Conservation (phyloP, 495 filamentous ascomycete species). For the Pseudevernia furfuracea region DNA sequence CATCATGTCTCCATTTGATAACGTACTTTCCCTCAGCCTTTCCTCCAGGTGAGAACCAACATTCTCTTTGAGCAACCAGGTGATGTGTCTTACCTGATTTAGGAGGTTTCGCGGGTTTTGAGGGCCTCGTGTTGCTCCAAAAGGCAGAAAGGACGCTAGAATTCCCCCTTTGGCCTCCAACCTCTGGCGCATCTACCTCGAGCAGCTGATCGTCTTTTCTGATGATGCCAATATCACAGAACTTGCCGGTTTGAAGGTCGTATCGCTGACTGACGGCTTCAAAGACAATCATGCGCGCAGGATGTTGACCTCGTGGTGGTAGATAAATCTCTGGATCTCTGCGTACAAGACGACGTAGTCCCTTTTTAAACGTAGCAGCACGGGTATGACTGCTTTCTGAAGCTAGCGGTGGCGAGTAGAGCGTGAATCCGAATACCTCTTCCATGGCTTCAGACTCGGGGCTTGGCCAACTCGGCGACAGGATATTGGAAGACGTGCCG, state of each 20-base stretch:
- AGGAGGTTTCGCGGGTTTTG: not conserved
- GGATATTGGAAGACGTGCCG: not conserved
- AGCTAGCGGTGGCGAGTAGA: slow-evolving; percentile 1
- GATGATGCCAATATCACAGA: slow-evolving; percentile 3
- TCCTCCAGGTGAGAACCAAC: not conserved
- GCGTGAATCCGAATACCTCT: not conserved
- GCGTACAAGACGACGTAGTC: not conserved
- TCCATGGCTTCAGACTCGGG: not conserved
- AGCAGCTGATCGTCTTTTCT: not conserved
- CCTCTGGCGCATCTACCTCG: not conserved
- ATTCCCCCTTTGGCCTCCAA: not conserved
- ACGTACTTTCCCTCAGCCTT: slow-evolving; percentile 2
- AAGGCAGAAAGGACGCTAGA: not conserved
- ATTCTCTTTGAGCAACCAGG: not conserved
- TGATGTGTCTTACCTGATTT: not conserved
- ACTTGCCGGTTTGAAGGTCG: not conserved
- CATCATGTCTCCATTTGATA: not conserved
- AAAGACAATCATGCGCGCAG: slow-evolving; percentile 1
- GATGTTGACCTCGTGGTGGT: not conserved
- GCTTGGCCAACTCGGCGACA: not conserved
- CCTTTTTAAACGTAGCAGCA: not conserved
- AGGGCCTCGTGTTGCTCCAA: not conserved
- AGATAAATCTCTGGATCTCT: not conserved
- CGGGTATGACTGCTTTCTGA: not conserved
- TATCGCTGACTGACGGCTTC: not conserved